Conservation (phyloP, 148 eudicot species). For the Pouteria glomerata region DNA sequence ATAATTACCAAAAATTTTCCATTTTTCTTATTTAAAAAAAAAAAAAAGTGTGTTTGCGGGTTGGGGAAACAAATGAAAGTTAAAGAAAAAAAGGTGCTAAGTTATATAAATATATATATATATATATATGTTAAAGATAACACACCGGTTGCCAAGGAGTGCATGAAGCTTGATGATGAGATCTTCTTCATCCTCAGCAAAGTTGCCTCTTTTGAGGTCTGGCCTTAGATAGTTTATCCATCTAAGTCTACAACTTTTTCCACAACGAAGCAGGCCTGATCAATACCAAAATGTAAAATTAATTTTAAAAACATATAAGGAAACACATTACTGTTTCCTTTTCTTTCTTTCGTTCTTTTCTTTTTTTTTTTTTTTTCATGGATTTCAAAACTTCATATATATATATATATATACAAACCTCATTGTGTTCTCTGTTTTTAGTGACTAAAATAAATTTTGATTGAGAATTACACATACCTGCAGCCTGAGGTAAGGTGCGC, state of each 20-base stretch:
- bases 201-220: slow-evolving; percentile 27
- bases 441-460: too few relatives aligned
- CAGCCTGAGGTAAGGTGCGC: slow-evolving; percentile 36
- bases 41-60: too few relatives aligned
- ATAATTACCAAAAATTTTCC: too few relatives aligned
- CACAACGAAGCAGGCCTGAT: slow-evolving; percentile 27
- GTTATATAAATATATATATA: too few relatives aligned
- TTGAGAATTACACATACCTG: slow-evolving; percentile 18
- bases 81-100: too few relatives aligned
- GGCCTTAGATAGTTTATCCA: slow-evolving; percentile 30
- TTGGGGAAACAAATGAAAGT: too few relatives aligned
- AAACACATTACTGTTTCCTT: too few relatives aligned
- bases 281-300: neutral
- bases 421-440: neutral
- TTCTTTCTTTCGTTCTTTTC: neutral
- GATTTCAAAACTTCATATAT: too few relatives aligned
- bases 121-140: neutral
- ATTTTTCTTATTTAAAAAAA: too few relatives aligned
- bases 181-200: slow-evolving; percentile 34
- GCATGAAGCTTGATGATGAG: slow-evolving; percentile 39
- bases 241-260: slow-evolving; percentile 32
- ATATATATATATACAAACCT: neutral
- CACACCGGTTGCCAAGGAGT: slow-evolving; percentile 31
- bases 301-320: neutral
- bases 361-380: too few relatives aligned